These are phyloP conservation scores for Fusarium fujikuroi DNA, from an alignment of 2,329 filamentous ascomycete genomes.

Conservation along the genomic window DNA sequence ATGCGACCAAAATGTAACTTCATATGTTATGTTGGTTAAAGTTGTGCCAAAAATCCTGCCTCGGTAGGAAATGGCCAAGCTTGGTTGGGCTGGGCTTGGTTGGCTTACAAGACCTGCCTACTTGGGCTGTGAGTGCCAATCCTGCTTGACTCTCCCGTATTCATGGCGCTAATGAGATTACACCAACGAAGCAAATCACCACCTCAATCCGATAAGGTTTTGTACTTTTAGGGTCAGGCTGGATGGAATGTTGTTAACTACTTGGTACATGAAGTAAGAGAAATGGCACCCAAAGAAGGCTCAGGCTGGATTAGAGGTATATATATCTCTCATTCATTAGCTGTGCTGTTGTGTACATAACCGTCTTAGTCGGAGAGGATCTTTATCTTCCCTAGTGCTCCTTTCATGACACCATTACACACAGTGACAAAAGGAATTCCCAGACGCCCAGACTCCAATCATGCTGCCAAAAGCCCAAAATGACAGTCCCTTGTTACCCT, in stretches of 20 bases:
- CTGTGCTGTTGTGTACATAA: conserved; percentile 22
- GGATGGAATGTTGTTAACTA: background rate
- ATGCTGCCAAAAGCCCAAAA: conserved; percentile 12
- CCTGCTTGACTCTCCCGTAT: background rate
- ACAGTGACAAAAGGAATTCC: conserved; percentile 20
- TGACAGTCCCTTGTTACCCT: conserved; percentile 21
- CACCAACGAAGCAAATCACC: background rate
- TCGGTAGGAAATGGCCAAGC: conserved; percentile 2
- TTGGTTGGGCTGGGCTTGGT: background rate
- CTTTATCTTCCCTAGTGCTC: background rate
- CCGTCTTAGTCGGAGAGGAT: background rate
- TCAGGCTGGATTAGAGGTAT: background rate
- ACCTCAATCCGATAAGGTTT: background rate
- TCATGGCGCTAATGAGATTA: background rate
- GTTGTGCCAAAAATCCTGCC: background rate
- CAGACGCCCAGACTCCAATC: conserved; percentile 36
- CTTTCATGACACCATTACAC: conserved; percentile 1
- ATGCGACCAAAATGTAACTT: background rate
- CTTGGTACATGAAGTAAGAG: background rate
- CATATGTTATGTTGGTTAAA: background rate
- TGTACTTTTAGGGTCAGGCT: background rate
- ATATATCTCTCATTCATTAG: conserved; percentile 22
- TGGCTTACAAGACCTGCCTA: background rate
- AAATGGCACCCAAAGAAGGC: background rate
- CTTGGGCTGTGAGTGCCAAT: background rate